Percentiles rank a stretch among this genome's conserved stretches.
phyloP scores from a whole-genome alignment of 345 rosid species.

The Clarkia xantiana region DNA sequence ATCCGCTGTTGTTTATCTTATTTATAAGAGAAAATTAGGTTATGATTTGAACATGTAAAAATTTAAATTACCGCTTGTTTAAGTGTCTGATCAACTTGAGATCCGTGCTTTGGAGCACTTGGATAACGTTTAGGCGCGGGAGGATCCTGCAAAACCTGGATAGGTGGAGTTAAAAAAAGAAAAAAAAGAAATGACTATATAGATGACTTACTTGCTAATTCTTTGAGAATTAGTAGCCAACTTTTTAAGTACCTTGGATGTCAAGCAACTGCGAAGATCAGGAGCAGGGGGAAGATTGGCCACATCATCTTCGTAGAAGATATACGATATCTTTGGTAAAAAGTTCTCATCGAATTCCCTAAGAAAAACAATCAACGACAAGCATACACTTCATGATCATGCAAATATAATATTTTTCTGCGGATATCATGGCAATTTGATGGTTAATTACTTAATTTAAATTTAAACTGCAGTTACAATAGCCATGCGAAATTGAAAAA shows the following conservation, averaged over 20 bases:
- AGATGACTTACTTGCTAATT: constrained; percentile 4
- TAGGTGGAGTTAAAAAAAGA: constrained; percentile 9
- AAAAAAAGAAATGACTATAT: no score
- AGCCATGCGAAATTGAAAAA: no score
- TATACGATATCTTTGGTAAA: constrained; percentile 54
- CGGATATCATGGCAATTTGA: background rate
- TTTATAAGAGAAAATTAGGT: no score
- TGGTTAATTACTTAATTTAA: no score
- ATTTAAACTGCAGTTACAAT: no score
- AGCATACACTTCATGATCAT: background rate
- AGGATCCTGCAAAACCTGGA: constrained; percentile 45
- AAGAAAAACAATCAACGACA: constrained; percentile 7
- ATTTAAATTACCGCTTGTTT: constrained; percentile 38
- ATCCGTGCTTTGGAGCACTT: constrained; percentile 50
- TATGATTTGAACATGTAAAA: no score
- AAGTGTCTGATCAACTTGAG: constrained; percentile 58
- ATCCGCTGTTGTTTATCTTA: no score
- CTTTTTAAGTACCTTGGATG: constrained; percentile 60
- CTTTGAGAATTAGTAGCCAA: background rate
- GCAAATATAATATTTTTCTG: no score
- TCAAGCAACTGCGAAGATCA: constrained; percentile 84
- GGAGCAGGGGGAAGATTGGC: constrained; percentile 66
- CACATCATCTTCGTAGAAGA: constrained; percentile 74
- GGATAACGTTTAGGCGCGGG: constrained; percentile 51
- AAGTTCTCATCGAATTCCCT: constrained; percentile 96